Evolutionary conservation across 352 stramenopile species (phyloP).

Genomic region (Lagenidium giganteum): DNA sequence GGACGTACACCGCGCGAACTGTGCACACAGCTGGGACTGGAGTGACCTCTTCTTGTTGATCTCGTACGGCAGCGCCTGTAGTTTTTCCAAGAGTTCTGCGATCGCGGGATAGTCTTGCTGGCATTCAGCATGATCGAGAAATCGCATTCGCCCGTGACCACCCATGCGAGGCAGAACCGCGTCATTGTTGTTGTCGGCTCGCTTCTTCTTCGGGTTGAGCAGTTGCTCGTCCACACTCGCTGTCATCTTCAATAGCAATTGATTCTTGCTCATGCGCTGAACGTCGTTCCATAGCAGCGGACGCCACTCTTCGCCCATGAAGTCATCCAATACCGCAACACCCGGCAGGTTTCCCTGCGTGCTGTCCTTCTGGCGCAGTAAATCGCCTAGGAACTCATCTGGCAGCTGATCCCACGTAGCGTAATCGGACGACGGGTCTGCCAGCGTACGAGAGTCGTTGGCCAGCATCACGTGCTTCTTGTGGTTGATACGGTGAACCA

Average conservation of each 20-base stretch:
- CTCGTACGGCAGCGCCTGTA: constrained; percentile 75
- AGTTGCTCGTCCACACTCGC: constrained; percentile 14
- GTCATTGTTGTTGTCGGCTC: background rate
- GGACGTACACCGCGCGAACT: constrained; percentile 61
- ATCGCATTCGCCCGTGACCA: constrained; percentile 37
- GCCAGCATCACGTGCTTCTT: constrained; percentile 77
- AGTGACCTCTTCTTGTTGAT: constrained; percentile 67
- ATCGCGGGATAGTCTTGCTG: constrained; percentile 56
- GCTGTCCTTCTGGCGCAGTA: constrained; percentile 14
- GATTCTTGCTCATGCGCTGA: constrained; percentile 49
- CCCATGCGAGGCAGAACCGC: background rate
- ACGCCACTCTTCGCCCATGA: constrained; percentile 79
- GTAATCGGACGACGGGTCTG: constrained; percentile 47
- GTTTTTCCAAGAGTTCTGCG: constrained; percentile 63
- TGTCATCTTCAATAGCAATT: constrained; percentile 32
- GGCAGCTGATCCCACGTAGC: constrained; percentile 63
- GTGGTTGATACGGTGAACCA: constrained; percentile 81
- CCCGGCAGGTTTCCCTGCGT: constrained; percentile 13
- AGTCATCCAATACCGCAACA: constrained; percentile 55
- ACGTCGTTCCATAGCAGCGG: constrained; percentile 62
- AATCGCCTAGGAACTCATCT: constrained; percentile 36
- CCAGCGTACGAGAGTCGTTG: constrained; percentile 53
- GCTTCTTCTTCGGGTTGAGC: constrained; percentile 2
- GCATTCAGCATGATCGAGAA: constrained; percentile 57
- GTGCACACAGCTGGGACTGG: constrained; percentile 44